A percentile compares a stretch with the other conserved stretches of the same genome.
Conservation (phyloP, 1,139 yeast genomes). For the Saccharomycopsis hybrid region DNA sequence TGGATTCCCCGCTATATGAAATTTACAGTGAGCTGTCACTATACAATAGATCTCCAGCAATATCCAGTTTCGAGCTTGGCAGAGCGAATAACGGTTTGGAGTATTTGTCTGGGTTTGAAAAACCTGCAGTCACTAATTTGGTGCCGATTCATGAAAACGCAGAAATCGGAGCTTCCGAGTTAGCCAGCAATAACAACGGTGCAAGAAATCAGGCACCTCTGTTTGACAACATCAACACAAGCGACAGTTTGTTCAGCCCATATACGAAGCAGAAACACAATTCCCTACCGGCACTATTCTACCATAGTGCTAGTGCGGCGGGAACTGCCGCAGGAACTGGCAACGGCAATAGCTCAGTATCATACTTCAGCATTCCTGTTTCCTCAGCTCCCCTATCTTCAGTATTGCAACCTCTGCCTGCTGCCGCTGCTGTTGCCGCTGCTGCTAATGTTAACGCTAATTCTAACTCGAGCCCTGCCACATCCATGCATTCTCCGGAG, state of each 20-base stretch:
- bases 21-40: not conserved
- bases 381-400: no score
- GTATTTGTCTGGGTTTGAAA: not conserved
- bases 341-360: not conserved
- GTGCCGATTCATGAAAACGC: conserved; percentile 13
- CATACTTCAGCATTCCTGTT: no score
- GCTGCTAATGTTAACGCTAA: not conserved
- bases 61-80: not conserved
- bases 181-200: no score
- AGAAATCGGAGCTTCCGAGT: conserved; percentile 2
- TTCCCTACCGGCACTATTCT: not conserved
- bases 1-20: not conserved
- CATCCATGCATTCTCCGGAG: conserved; percentile 1
- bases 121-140: conserved; percentile 1
- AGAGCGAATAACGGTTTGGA: not conserved
- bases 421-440: not conserved
- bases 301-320: not conserved
- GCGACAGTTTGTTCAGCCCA: not conserved
- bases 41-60: not conserved
- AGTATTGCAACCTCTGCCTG: no score
- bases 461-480: not conserved
- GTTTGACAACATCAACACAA: not conserved
- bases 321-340: not conserved
- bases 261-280: not conserved
- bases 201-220: no score